These are phyloP conservation scores for Coelastrella sp. DNA, from an alignment of 139 green algal genomes.

Conservation along the genomic window DNA sequence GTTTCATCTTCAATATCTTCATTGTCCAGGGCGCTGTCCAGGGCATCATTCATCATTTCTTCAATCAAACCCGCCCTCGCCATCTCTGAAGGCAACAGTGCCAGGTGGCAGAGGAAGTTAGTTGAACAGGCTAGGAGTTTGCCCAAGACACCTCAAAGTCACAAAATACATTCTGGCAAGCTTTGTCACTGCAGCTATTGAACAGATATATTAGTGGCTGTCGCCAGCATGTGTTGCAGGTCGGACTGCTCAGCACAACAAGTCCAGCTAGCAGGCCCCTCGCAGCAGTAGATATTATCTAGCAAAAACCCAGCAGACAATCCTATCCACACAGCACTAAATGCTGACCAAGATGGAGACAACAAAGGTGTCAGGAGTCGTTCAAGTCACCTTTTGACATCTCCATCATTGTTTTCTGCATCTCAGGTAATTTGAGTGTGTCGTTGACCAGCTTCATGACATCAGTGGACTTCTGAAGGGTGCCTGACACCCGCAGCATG, in stretches of 20 bases:
- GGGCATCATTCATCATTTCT: conserved; percentile 88
- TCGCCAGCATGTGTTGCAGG: too few species aligned
- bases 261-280: not conserved
- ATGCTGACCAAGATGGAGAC: too few species aligned
- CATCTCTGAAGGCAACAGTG: conserved; percentile 80
- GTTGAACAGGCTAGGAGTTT: not conserved
- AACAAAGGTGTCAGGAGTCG: too few species aligned
- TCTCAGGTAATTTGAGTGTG: conserved; percentile 81
- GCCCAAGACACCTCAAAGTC: not conserved
- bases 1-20: conserved; percentile 80
- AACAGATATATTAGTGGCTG: too few species aligned
- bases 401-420: conserved; percentile 84
- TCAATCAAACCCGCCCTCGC: conserved; percentile 90
- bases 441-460: conserved; percentile 86
- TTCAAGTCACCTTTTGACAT: conserved; percentile 76
- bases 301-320: not conserved
- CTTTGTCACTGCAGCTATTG: too few species aligned
- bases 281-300: not conserved
- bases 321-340: too few species aligned
- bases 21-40: conserved; percentile 74
- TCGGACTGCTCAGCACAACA: not conserved
- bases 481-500: conserved; percentile 78
- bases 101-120: not conserved
- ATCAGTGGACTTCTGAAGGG: conserved; percentile 79
- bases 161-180: not conserved